phyloP scores from a whole-genome alignment of 768 basidiomycete species.

The Phallus indusiatus region DNA sequence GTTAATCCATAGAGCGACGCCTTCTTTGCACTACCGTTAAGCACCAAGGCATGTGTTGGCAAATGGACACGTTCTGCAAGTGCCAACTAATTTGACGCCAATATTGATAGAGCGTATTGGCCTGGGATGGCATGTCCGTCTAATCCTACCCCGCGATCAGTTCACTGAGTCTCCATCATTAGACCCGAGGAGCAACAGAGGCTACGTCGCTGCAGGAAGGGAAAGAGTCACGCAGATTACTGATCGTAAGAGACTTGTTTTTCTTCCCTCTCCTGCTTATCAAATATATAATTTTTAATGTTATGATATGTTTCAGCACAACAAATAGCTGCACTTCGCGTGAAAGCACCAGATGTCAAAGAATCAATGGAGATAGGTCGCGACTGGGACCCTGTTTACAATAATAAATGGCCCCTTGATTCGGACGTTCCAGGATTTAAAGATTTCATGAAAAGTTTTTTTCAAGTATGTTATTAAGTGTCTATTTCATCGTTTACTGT shows the following conservation, averaged over 20 bases:
- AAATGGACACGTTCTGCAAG: background rate
- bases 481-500: background rate
- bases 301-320: constrained; percentile 21
- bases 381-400: constrained; percentile 70
- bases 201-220: constrained; percentile 72
- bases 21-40: constrained; percentile 60
- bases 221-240: constrained; percentile 73
- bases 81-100: background rate
- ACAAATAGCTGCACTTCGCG: constrained; percentile 68
- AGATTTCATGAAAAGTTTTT: constrained; percentile 66
- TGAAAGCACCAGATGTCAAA: constrained; percentile 70
- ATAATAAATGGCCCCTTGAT: constrained; percentile 74
- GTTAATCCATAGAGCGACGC: constrained; percentile 53
- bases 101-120: constrained; percentile 40
- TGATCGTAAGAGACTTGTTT: constrained; percentile 23
- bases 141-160: background rate
- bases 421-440: constrained; percentile 57
- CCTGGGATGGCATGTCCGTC: constrained; percentile 44
- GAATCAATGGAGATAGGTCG: constrained; percentile 87
- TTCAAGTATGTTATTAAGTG: constrained; percentile 32
- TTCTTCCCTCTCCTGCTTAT: no score
- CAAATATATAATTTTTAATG: background rate
- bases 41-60: constrained; percentile 40
- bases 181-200: constrained; percentile 77
- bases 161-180: background rate